Evolutionary conservation across 352 stramenopile genomes (phyloP).

Genomic region (Globisporangium alternatum): DNA sequence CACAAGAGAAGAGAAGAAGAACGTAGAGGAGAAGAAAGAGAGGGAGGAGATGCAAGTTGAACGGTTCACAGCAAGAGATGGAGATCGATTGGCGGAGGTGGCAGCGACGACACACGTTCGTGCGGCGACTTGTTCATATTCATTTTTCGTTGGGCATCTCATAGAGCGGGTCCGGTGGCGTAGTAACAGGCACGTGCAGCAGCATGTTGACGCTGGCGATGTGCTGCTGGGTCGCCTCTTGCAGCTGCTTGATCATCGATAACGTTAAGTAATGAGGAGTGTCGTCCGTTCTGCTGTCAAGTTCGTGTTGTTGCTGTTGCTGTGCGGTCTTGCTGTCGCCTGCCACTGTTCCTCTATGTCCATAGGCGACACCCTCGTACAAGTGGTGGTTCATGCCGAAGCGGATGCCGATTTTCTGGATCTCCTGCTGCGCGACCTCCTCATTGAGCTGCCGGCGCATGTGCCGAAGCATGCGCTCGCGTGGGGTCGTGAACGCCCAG

Average conservation of each 20-base stretch:
- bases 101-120: neutral
- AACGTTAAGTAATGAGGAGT: constrained; percentile 26
- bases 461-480: constrained; percentile 46
- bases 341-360: neutral
- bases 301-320: neutral
- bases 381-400: constrained; percentile 32
- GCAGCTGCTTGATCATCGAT: constrained; percentile 36
- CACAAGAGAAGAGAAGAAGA: constrained; percentile 78
- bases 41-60: neutral
- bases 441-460: constrained; percentile 28
- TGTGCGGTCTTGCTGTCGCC: constrained; percentile 7
- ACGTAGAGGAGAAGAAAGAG: constrained; percentile 11
- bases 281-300: constrained; percentile 1
- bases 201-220: constrained; percentile 41
- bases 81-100: neutral
- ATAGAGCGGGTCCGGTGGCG: constrained; percentile 9
- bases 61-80: neutral
- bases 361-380: neutral
- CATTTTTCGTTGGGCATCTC: constrained; percentile 7
- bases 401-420: constrained; percentile 46
- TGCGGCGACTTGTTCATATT: constrained; percentile 5
- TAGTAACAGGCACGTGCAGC: constrained; percentile 19
- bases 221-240: constrained; percentile 47
- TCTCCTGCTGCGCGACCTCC: constrained; percentile 29
- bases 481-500: constrained; percentile 60